A percentile compares a stretch with the other conserved stretches of the same genome.
Conservation (phyloP, 192 early-diverging fungal genomes). For the Lunasporangiospora selenospora region DNA sequence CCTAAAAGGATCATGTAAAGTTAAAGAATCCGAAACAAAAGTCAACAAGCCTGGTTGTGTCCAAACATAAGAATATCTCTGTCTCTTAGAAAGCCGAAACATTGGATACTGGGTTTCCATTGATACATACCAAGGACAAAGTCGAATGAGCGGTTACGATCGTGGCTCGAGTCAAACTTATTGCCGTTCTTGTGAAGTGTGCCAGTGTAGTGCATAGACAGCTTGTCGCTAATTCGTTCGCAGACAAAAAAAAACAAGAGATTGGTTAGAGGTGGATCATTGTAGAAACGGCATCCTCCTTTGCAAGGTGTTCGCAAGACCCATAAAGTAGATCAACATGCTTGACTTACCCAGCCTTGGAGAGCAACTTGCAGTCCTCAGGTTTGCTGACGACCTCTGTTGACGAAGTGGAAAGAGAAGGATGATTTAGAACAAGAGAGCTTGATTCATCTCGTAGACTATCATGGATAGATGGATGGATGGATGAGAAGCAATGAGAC, state of each 20-base stretch:
- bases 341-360: slow-evolving; percentile 29
- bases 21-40: background rate
- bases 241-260: background rate
- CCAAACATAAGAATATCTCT: background rate
- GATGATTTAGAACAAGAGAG: background rate
- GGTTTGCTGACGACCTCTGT: slow-evolving; percentile 36
- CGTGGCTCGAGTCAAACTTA: slow-evolving; percentile 78
- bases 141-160: slow-evolving; percentile 70
- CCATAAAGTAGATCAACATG: no score
- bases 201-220: slow-evolving; percentile 84
- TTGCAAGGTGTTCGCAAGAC: no score
- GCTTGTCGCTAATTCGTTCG: slow-evolving; percentile 52
- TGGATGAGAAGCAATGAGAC: background rate
- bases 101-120: background rate
- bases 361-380: slow-evolving; percentile 10
- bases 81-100: background rate
- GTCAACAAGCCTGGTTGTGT: background rate
- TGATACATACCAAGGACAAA: slow-evolving; percentile 66
- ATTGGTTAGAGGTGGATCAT: no score
- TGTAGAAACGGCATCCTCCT: no score
- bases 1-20: slow-evolving; percentile 16
- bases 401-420: background rate
- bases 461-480: background rate
- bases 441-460: no score
- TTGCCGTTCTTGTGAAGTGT: slow-evolving; percentile 63